Base-by-base conservation (phyloP, 2,329 filamentous ascomycete species). In the Metarhizium guizhouense region DNA sequence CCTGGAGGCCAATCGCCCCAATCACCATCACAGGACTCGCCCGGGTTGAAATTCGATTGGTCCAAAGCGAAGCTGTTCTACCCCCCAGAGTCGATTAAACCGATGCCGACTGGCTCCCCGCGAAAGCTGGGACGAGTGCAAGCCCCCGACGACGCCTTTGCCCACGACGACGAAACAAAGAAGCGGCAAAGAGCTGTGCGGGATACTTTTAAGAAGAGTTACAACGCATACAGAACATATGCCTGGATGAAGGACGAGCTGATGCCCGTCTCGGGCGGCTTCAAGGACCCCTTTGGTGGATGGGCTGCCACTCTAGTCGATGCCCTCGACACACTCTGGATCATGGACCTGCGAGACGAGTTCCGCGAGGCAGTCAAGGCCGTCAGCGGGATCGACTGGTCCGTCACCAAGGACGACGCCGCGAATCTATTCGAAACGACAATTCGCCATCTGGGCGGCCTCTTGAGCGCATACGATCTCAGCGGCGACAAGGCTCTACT, bases 261-360 rank as follows among this genome's bases (percentile, higher is more conserved):
- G 11, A 63, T 67, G 30, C 79, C 79, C 7, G 68, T 82, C 2
- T 72, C 71, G 14, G 77, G 76, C 45, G 62, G 64, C 16, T 71
- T 63, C 14, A 76, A 73, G 56, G 73, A 78, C 55, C 67, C 69
- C 0, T 81, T 81, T 61, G 77, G 78, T 5, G 76, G 76, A 20
- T 83, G 80, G 75, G 81, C 74, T 0, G 82, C 81, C 2, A 84
- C 82, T 0, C 65, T 85, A 51, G 76, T 86, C 18, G 83, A 86
- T 63, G 69, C 76, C 0, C 72, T 86, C 52, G 82, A 85, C 57
- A 83, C 81, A 0, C 74, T 86, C 3, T 80, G 76, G 73, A 84
- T 86, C 48, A 83, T 85, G 81, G 81, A 69, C 10, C 65, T 85
- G 43, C 67, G 74, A 29, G 70, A 76, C 1, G 82, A 86, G 36